phyloP scores from a whole-genome alignment of 2,329 filamentous ascomycete genomes.

The Diplodia sapinea region DNA sequence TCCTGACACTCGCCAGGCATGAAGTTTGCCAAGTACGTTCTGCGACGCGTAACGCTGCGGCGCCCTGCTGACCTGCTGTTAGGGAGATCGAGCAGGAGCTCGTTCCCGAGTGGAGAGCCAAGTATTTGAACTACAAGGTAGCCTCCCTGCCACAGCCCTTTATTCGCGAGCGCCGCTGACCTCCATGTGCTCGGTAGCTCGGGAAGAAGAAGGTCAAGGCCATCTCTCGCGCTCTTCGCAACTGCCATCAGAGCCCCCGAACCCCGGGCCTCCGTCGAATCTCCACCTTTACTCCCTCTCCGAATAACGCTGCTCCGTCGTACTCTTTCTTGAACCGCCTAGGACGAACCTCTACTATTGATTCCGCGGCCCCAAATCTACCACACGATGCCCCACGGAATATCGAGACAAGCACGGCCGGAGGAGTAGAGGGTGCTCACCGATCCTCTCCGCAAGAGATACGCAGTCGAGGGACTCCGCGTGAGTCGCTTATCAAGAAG shows the following conservation, averaged over 20 bases:
- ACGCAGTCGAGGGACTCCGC: slow-evolving; percentile 34
- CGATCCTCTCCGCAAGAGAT: slow-evolving; percentile 31
- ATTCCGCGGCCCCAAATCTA: slow-evolving; percentile 38
- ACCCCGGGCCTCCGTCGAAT: slow-evolving; percentile 43
- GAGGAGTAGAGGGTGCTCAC: slow-evolving; percentile 32
- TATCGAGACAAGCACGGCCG: slow-evolving; percentile 31
- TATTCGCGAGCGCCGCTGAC: slow-evolving; percentile 16
- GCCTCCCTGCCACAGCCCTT: slow-evolving; percentile 34
- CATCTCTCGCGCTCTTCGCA: slow-evolving; percentile 72
- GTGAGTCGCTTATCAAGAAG: slow-evolving; percentile 28
- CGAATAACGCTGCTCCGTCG: slow-evolving; percentile 47
- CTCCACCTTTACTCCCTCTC: slow-evolving; percentile 42
- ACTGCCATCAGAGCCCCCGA: slow-evolving; percentile 60
- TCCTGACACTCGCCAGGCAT: slow-evolving; percentile 44
- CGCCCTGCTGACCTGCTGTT: slow-evolving; percentile 25
- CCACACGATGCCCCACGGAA: slow-evolving; percentile 39
- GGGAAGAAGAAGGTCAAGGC: slow-evolving; percentile 95
- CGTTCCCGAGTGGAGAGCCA: slow-evolving; percentile 92
- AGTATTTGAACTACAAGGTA: slow-evolving; percentile 94
- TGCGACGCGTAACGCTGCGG: slow-evolving; percentile 19
- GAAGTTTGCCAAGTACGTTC: slow-evolving; percentile 67
- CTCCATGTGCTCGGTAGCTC: slow-evolving; percentile 46
- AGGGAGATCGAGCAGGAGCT: slow-evolving; percentile 84
- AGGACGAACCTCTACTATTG: slow-evolving; percentile 32
- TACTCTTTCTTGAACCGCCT: slow-evolving; percentile 50